Evolutionary conservation across 202 grass and related monocot species (phyloP), one percentile per base, ranked within the genome.

Genomic region (Panicum hallii): DNA sequence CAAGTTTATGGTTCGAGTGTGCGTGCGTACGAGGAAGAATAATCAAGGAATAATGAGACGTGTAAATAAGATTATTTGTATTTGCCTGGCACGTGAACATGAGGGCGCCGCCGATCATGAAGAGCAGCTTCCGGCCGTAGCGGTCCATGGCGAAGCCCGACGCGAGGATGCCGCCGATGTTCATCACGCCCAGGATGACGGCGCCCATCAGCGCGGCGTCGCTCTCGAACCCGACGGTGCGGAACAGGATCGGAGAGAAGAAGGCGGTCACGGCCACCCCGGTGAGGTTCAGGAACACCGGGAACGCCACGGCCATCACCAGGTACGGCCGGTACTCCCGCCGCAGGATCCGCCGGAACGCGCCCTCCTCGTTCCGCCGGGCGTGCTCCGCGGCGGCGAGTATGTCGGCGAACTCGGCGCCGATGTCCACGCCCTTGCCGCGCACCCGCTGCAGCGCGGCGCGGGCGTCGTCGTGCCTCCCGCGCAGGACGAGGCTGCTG

Each of bases 221-320:
- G 79, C 87, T 93, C 58, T 78, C 95, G 84, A 98, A 98, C 60
- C 95, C 93, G 4, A 95, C 78, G 3, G 89, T 95, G 15, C 91
- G 91, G 86, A 98, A 98, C 43, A 98, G 83, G 40, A 98, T 94
- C 41, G 95, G 95, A 44, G 95, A 88, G 83, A 95, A 98, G 89
- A 98, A 98, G 13, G 93, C 91, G 61, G 94, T 92, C 4, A 91
- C 79, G 87, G 90, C 84, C 32, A 98, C 84, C 5, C 95, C 95
- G 2, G 95, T 95, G 43, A 98, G 92, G 84, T 98, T 94, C 46
- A 95, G 93, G 88, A 95, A 98, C 79, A 93, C 86, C 7, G 95
- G 93, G 64, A 98, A 93, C 41, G 89, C 95, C 41, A 98, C 80
- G 20, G 95, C 91, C 89, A 93, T 90, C 58, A 95, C 91, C 70